Conservation (phyloP, 2,329 filamentous ascomycete species). For the Teratosphaeria gauchensis region DNA sequence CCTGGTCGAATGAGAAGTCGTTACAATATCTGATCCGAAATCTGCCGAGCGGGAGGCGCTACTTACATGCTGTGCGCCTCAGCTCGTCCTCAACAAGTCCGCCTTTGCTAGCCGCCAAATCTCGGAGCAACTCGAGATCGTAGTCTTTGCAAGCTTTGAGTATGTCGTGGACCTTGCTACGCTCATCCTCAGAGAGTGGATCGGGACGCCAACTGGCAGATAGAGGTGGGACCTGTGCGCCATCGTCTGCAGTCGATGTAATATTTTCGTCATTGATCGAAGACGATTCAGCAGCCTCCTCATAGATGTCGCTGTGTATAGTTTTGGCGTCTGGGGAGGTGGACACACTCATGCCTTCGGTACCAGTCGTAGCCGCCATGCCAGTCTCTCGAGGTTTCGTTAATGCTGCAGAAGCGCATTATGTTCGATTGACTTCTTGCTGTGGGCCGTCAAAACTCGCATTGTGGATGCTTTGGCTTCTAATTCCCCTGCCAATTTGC, state of each 20-base stretch:
- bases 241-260: not conserved
- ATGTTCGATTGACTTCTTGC: not conserved
- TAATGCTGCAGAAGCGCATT: not conserved
- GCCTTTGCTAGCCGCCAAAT: conserved; percentile 33
- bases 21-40: not conserved
- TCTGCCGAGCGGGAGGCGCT: not conserved
- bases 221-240: conserved; percentile 8
- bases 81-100: conserved; percentile 44
- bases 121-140: conserved; percentile 31
- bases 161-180: conserved; percentile 27
- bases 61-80: conserved; percentile 67
- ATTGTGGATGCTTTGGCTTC: not conserved
- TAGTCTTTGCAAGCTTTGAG: conserved; percentile 31
- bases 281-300: not conserved
- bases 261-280: not conserved
- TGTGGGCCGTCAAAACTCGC: not conserved
- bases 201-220: conserved; percentile 13
- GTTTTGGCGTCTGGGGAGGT: not conserved
- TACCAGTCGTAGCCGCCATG: not conserved
- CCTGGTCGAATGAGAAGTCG: not conserved
- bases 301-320: not conserved
- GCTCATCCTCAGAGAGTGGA: conserved; percentile 10
- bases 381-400: not conserved
- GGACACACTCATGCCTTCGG: not conserved
- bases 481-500: not conserved